These are phyloP conservation scores for Periglandula ipomoeae DNA, from an alignment of 2,329 filamentous ascomycete species.

Conservation along the genomic window DNA sequence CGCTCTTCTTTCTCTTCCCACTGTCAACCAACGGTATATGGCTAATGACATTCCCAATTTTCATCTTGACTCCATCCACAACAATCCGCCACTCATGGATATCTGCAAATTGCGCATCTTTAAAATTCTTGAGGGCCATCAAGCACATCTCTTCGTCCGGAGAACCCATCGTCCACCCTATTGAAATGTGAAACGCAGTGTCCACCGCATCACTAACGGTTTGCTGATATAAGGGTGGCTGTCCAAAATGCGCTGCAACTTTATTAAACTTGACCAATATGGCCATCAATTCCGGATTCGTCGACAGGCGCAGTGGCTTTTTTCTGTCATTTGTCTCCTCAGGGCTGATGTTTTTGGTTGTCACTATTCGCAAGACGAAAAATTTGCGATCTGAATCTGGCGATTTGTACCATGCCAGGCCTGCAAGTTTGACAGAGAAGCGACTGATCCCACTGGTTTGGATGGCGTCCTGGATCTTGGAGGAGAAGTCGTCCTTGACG, in stretches of 20 bases:
- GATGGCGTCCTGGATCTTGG: constrained; percentile 38
- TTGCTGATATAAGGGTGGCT: constrained; percentile 60
- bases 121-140: constrained; percentile 17
- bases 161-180: constrained; percentile 68
- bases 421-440: constrained; percentile 30
- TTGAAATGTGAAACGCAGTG: constrained; percentile 71
- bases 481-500: constrained; percentile 61
- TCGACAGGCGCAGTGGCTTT: neutral
- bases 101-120: constrained; percentile 14
- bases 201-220: constrained; percentile 15
- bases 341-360: constrained; percentile 9
- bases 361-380: constrained; percentile 60
- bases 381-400: constrained; percentile 67
- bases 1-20: neutral
- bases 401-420: constrained; percentile 41
- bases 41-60: constrained; percentile 63
- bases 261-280: constrained; percentile 62
- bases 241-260: constrained; percentile 47
- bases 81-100: constrained; percentile 37
- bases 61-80: constrained; percentile 58
- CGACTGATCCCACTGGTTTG: constrained; percentile 14
- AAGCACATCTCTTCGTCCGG: constrained; percentile 33
- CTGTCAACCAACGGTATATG: constrained; percentile 29
- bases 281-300: constrained; percentile 45
- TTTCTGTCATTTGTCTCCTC: constrained; percentile 14